Evolutionary conservation across 1,284 basidiomycete species (phyloP).

Genomic region (Laetiporus sulphureus): DNA sequence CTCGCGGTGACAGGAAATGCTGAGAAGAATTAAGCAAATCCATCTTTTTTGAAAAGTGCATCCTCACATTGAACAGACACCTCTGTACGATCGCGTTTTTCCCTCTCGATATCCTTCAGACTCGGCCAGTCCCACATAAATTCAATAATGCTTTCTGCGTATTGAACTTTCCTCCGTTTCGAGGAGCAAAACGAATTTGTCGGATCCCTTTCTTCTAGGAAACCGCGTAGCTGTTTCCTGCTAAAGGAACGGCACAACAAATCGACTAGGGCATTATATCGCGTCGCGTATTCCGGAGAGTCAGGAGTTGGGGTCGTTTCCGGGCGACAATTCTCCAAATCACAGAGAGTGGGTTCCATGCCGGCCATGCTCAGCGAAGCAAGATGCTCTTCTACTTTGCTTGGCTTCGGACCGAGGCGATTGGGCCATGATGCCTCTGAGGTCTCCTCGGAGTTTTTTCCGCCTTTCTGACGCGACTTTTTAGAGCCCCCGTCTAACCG

Average conservation of each 20-base stretch:
- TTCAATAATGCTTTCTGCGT: conserved; percentile 55
- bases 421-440: too few relatives aligned
- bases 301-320: conserved; percentile 28
- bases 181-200: conserved; percentile 25
- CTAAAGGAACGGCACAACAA: conserved; percentile 59
- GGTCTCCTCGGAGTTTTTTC: too few relatives aligned
- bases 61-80: conserved; percentile 42
- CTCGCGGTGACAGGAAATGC: conserved; percentile 49
- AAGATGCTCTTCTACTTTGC: conserved; percentile 29
- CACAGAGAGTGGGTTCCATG: conserved; percentile 40
- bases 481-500: too few relatives aligned
- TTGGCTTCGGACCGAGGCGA: too few relatives aligned
- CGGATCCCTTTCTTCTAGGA: conserved; percentile 42
- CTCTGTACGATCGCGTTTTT: conserved; percentile 46
- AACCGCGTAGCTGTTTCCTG: conserved; percentile 49
- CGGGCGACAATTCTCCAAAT: conserved; percentile 50
- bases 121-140: conserved; percentile 63
- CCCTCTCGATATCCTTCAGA: conserved; percentile 42
- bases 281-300: conserved; percentile 40
- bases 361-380: conserved; percentile 39
- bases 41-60: too few relatives aligned
- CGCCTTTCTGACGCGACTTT: too few relatives aligned
- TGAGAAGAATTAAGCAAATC: conserved; percentile 20
- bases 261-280: conserved; percentile 44
- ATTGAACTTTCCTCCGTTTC: conserved; percentile 36